phyloP scores from a whole-genome alignment of 2,329 filamentous ascomycete species.

The Aspergillus sp. region DNA sequence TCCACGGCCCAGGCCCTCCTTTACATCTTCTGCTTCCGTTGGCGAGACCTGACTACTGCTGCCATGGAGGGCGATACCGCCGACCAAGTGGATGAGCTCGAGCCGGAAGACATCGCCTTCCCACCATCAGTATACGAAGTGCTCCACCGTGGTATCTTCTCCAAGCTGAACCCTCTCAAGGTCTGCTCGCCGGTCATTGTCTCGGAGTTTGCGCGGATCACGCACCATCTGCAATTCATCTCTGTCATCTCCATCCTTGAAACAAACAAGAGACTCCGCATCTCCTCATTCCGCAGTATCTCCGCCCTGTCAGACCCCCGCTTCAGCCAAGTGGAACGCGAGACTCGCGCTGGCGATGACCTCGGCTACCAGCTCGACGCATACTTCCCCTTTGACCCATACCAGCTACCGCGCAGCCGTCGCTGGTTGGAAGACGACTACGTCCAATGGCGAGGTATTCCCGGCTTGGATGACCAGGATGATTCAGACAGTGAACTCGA shows the following conservation, averaged over 20 bases:
- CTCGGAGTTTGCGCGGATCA: constrained; percentile 81
- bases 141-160: constrained; percentile 74
- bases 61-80: constrained; percentile 51
- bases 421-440: constrained; percentile 85
- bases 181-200: constrained; percentile 90
- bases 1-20: constrained; percentile 81
- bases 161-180: constrained; percentile 88
- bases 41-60: constrained; percentile 76
- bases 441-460: constrained; percentile 71
- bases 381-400: constrained; percentile 97
- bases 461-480: constrained; percentile 59
- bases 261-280: constrained; percentile 81
- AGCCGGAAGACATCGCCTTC: constrained; percentile 72
- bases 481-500: constrained; percentile 41
- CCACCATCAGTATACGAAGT: constrained; percentile 67
- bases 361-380: constrained; percentile 81
- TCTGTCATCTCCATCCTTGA: constrained; percentile 87
- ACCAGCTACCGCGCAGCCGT: constrained; percentile 80
- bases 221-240: constrained; percentile 78
- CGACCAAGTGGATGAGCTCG: constrained; percentile 48
- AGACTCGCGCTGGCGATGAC: constrained; percentile 60
- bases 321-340: constrained; percentile 46
- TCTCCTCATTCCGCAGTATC: constrained; percentile 60
- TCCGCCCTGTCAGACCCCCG: constrained; percentile 31
- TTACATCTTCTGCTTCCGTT: constrained; percentile 97